Evolutionary conservation across 495 filamentous ascomycete species (phyloP).

Genomic region (Acidiella bohemica): DNA sequence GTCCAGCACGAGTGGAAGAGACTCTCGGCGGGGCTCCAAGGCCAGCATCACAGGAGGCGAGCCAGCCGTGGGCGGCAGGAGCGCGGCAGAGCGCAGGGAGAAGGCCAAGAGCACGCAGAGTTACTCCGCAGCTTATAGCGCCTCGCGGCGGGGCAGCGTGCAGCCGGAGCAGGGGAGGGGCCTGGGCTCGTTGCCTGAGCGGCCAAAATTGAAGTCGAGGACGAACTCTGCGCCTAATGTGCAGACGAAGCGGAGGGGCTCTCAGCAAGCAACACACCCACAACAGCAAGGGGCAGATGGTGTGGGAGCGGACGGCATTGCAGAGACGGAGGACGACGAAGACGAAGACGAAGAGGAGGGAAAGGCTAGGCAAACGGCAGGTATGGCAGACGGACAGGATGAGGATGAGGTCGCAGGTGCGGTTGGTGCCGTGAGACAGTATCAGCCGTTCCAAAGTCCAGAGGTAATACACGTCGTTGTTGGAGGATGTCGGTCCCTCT

Average conservation of each 20-base stretch:
- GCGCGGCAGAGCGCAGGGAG: slow-evolving; percentile 8
- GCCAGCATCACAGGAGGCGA: slow-evolving; percentile 4
- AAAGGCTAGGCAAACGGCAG: background rate
- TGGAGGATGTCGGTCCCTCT: too few relatives aligned
- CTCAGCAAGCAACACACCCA: too few relatives aligned
- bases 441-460: slow-evolving; percentile 17
- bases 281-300: slow-evolving; percentile 3
- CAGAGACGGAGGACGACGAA: background rate
- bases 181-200: slow-evolving; percentile 9
- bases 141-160: slow-evolving; percentile 9
- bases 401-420: slow-evolving; percentile 19
- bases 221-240: slow-evolving; percentile 19
- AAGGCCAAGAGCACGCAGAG: slow-evolving; percentile 16
- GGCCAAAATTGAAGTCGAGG: slow-evolving; percentile 14
- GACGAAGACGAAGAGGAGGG: background rate
- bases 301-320: background rate
- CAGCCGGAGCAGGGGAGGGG: slow-evolving; percentile 2
- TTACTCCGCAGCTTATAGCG: slow-evolving; percentile 3
- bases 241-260: background rate
- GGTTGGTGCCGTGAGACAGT: slow-evolving; percentile 16
- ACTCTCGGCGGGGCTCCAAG: slow-evolving; percentile 11
- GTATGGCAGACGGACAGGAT: slow-evolving; percentile 12
- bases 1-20: too few relatives aligned
- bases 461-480: slow-evolving; percentile 13
- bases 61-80: too few relatives aligned